phyloP scores from a whole-genome alignment of 495 filamentous ascomycete genomes.

The Neurospora sp. region DNA sequence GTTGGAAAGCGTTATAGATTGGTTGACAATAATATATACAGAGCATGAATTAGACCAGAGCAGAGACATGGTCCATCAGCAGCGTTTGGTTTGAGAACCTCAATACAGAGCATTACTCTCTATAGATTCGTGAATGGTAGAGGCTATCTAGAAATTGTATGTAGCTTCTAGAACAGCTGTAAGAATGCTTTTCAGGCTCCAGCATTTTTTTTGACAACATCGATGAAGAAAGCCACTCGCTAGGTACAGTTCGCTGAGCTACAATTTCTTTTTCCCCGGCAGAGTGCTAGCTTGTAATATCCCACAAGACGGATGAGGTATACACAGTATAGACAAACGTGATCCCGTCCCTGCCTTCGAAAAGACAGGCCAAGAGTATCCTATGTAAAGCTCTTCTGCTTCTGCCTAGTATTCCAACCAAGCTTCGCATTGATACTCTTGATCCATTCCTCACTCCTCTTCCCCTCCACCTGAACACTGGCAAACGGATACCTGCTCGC shows the following conservation, averaged over 20 bases:
- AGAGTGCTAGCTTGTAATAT: neutral
- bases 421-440: constrained; percentile 82
- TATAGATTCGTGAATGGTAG: neutral
- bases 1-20: neutral
- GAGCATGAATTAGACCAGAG: neutral
- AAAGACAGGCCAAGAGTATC: constrained; percentile 20
- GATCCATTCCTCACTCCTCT: constrained; percentile 82
- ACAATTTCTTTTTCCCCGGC: neutral
- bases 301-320: neutral
- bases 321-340: neutral
- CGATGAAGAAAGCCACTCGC: neutral
- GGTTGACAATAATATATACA: neutral
- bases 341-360: neutral
- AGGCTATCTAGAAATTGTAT: neutral
- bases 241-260: neutral
- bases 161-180: neutral
- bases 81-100: neutral
- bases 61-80: neutral
- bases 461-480: constrained; percentile 65
- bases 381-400: constrained; percentile 49
- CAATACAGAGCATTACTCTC: neutral
- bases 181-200: neutral
- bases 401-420: constrained; percentile 89
- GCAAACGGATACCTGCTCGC: constrained; percentile 91
- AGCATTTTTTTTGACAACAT: neutral